These are phyloP conservation scores for Ordospora pajunii DNA, from an alignment of 371 early-diverging fungal species.

Conservation along the genomic window DNA sequence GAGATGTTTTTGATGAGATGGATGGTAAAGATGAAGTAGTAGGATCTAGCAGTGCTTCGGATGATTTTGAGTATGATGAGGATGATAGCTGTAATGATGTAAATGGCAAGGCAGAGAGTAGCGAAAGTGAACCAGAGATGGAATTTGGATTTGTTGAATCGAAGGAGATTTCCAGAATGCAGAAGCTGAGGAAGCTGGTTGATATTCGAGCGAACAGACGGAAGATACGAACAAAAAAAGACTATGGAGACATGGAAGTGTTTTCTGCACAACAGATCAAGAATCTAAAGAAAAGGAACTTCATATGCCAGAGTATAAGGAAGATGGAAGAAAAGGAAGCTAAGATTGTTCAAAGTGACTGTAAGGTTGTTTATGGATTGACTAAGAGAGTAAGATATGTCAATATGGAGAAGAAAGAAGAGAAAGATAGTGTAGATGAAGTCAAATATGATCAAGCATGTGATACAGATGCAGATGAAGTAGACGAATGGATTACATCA, in stretches of 20 bases:
- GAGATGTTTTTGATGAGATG: conserved; percentile 2
- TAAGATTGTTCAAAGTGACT: conserved; percentile 31
- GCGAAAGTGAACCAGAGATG: neutral
- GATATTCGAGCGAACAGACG: conserved; percentile 37
- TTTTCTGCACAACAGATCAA: conserved; percentile 38
- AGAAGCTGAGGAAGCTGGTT: conserved; percentile 34
- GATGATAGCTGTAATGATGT: neutral
- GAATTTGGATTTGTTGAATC: neutral
- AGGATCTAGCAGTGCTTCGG: neutral
- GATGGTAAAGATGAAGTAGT: neutral
- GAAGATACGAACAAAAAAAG: neutral
- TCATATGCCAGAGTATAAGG: conserved; percentile 25
- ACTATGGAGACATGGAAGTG: neutral
- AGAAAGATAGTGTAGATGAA: neutral
- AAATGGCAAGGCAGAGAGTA: neutral
- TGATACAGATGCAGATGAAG: neutral
- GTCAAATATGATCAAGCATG: neutral
- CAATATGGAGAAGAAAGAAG: neutral
- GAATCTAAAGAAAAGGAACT: conserved; percentile 47
- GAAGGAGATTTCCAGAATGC: conserved; percentile 3
- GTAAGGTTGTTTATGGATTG: conserved; percentile 5
- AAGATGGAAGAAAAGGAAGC: conserved; percentile 8
- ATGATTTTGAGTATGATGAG: neutral
- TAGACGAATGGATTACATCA: neutral
- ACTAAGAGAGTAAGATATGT: conserved; percentile 1